phyloP scores from a whole-genome alignment of 768 basidiomycete species.

The Suillus americanus region DNA sequence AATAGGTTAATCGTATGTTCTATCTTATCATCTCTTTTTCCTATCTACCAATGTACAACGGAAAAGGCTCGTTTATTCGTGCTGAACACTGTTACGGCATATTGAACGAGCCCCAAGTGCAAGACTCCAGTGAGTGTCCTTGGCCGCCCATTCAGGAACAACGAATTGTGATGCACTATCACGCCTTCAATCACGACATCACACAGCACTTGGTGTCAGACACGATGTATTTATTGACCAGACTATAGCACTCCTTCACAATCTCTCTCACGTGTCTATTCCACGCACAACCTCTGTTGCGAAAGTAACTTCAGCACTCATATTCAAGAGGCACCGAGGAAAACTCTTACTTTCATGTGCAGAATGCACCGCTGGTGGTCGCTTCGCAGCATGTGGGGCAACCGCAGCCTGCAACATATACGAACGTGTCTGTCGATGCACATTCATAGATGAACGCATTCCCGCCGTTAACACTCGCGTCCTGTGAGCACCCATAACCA shows the following conservation, averaged over 20 bases:
- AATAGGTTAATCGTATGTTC: background rate
- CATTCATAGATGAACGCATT: constrained; percentile 2
- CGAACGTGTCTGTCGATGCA: background rate
- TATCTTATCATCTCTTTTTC: background rate
- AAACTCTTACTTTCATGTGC: background rate
- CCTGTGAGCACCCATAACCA: background rate
- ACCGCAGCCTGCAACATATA: background rate
- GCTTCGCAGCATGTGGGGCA: background rate
- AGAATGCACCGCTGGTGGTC: background rate
- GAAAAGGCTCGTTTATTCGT: background rate
- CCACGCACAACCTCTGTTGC: too few species aligned
- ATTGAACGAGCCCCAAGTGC: background rate
- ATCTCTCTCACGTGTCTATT: background rate
- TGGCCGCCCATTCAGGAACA: background rate
- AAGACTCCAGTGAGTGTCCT: background rate
- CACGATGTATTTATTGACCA: background rate
- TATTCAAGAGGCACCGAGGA: background rate
- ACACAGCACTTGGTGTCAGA: background rate
- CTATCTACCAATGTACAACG: background rate
- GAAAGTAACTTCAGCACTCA: background rate
- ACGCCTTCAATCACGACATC: background rate
- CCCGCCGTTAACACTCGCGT: background rate
- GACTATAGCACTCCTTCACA: background rate
- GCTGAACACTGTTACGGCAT: background rate
- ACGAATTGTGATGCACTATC: background rate